Base-by-base conservation (phyloP, 352 stramenopile species). In the Globisporangium uncinulatum region DNA sequence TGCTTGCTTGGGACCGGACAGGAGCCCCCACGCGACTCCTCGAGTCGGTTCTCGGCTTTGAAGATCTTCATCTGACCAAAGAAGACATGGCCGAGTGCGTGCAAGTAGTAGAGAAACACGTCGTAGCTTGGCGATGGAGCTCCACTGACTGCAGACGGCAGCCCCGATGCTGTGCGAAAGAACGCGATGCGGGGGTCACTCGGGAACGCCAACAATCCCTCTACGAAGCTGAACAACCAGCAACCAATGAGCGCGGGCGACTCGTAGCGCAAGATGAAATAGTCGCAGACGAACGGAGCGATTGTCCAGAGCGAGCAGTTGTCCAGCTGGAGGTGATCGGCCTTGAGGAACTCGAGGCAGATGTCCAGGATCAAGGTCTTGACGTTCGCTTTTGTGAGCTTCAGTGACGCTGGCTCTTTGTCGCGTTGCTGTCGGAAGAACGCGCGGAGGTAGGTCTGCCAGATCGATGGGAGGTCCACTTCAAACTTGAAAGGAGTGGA, bases 1-100 rank as follows among this genome's bases (percentile, higher is more conserved):
- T 68, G 52, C 13, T 66, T 54, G 15, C 67, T 57, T 13, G 63
- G 62, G 31, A 92, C 70, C 0, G 71, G 54, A 51, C 75, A 92
- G 6, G 61, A 71, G 4, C 81, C 81, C 19, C 81, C 82, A 1
- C 51, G 13, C 10, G 70, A 74, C 69, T 92, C 74, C 45, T 83
- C 63, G 6, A 92, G 55, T 7, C 79, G 70, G 24, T 79, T 79
- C 24, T 71, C 77, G 14, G 62, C 14, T 53, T 75, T 70, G 66
- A 87, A 92, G 37, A 87, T 73, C 64, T 89, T 83, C 66, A 89
- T 84, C 14, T 82, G 66, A 1, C 78, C 79, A 51, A 87, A 84
- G 43, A 92, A 73, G 17, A 92, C 32, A 51, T 89, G 77, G 0
- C 54, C 68, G 2, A 92, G 63, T 20, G 78, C 79, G 36, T 89